Conservation (phyloP, 169 alveolate species). For the Eimeria praecox region DNA sequence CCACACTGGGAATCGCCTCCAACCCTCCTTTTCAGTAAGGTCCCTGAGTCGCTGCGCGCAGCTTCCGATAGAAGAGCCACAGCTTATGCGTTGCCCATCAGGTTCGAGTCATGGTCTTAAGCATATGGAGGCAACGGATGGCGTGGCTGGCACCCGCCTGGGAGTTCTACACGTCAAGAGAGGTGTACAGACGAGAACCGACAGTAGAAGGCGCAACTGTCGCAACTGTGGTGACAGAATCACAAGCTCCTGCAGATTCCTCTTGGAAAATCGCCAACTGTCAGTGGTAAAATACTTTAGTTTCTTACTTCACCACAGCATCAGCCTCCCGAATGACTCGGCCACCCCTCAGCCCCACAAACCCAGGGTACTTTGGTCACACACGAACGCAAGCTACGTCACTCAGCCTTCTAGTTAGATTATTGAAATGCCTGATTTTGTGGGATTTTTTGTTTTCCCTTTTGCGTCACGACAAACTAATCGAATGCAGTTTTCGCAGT, state of each 20-base stretch:
- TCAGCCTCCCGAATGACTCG: neutral
- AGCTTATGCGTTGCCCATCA: neutral
- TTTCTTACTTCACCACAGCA: neutral
- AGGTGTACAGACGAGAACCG: neutral
- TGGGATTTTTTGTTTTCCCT: neutral
- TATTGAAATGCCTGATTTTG: neutral
- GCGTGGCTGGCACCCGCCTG: neutral
- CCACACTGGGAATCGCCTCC: neutral
- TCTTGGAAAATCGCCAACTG: neutral
- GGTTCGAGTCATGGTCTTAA: neutral
- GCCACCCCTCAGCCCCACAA: conserved; percentile 37
- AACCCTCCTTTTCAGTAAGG: neutral
- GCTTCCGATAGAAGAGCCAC: neutral
- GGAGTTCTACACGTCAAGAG: neutral
- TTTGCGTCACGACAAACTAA: neutral
- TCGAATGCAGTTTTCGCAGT: neutral
- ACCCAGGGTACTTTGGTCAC: neutral
- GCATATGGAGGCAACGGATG: neutral
- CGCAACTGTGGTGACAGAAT: neutral
- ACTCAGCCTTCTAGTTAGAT: neutral
- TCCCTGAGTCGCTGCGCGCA: conserved; percentile 11
- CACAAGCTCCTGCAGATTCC: neutral
- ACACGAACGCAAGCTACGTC: neutral
- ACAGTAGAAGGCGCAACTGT: neutral
- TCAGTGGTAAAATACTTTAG: neutral